Evolutionary conservation across 192 early-diverging fungal species (phyloP).

Genomic region (Pilaira anomala): DNA sequence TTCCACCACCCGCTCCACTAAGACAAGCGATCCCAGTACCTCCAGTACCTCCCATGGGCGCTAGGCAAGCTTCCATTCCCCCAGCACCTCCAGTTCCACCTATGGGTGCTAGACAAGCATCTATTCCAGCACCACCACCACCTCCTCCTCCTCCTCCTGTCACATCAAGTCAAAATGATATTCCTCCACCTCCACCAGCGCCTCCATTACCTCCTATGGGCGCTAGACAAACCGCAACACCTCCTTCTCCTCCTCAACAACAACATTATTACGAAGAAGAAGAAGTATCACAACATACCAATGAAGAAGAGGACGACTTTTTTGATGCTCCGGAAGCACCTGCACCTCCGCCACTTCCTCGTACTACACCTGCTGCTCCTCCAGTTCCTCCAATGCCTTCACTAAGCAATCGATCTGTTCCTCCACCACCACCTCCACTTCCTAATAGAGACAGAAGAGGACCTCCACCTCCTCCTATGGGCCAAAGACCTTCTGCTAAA

Average conservation of each 20-base stretch:
- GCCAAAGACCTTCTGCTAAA: conserved; percentile 29
- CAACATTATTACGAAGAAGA: not conserved
- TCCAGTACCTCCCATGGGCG: not conserved
- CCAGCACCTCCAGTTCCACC: not conserved
- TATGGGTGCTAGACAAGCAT: not conserved
- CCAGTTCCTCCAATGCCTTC: conserved; percentile 30
- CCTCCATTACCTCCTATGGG: conserved; percentile 8
- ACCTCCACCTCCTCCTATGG: conserved; percentile 36
- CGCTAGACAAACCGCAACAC: not conserved
- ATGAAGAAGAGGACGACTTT: conserved; percentile 13
- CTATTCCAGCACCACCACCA: not conserved
- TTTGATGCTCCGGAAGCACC: conserved; percentile 21
- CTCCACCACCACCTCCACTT: conserved; percentile 21
- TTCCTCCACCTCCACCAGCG: conserved; percentile 11
- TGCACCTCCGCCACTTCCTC: conserved; percentile 12
- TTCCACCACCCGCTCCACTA: conserved; percentile 13
- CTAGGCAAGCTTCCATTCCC: not conserved
- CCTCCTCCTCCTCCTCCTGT: not conserved
- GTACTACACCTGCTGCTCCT: conserved; percentile 9
- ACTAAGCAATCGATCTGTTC: conserved; percentile 14
- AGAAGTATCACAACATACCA: not conserved
- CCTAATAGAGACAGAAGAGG: conserved; percentile 33
- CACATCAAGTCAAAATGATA: not conserved
- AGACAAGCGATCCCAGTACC: conserved; percentile 12
- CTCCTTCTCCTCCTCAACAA: conserved; percentile 11